Percentiles rank a stretch among this genome's conserved stretches.
phyloP scores from a whole-genome alignment of 768 basidiomycete species.

The Mycena vulgaris region DNA sequence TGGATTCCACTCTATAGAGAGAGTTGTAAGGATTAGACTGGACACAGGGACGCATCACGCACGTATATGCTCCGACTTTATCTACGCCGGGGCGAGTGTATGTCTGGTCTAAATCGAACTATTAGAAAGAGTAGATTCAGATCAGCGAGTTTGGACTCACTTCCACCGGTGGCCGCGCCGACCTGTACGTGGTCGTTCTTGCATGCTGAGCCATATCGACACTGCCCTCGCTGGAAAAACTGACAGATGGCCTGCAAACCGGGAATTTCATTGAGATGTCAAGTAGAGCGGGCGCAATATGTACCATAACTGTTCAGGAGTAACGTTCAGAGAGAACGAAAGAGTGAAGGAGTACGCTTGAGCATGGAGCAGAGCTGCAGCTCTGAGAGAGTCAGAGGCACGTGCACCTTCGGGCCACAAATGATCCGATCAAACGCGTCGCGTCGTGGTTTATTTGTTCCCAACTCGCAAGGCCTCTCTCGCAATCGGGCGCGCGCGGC shows the following conservation, averaged over 20 bases:
- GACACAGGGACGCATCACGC: background rate
- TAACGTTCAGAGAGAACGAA: background rate
- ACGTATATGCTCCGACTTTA: conserved; percentile 32
- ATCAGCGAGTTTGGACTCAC: background rate
- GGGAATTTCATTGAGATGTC: background rate
- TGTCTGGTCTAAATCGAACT: conserved; percentile 27
- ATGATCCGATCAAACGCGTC: conserved; percentile 21
- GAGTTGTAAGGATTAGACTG: background rate
- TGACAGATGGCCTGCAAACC: conserved; percentile 25
- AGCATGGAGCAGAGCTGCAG: background rate
- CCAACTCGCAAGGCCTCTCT: background rate
- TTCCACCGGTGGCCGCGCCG: background rate
- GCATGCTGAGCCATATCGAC: conserved; percentile 28
- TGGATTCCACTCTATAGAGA: conserved; percentile 67
- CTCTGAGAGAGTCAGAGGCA: background rate
- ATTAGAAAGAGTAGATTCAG: background rate
- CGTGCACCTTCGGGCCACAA: background rate
- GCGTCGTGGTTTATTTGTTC: background rate
- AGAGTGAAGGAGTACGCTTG: background rate
- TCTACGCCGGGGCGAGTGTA: conserved; percentile 36
- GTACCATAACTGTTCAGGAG: background rate
- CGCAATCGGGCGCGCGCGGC: background rate
- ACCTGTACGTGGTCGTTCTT: conserved; percentile 33
- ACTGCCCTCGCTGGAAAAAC: conserved; percentile 30
- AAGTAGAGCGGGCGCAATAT: too few species aligned